Percentiles rank a stretch among this genome's conserved stretches.
Conservation (phyloP, 129 eudicot genomes). For the Helianthus tuberosus region DNA sequence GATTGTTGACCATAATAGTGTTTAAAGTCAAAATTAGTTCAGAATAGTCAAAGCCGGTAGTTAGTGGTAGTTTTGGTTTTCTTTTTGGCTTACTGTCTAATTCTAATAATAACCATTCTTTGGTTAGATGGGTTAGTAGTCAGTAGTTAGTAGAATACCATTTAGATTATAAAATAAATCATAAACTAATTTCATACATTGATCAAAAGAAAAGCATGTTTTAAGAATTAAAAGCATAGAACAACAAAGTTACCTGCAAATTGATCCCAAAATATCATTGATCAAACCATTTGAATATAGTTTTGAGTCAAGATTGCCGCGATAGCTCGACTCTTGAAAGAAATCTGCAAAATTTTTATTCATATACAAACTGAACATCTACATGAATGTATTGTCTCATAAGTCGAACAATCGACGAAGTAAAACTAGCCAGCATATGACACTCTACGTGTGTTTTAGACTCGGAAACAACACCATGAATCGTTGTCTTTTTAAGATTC, state of each 20-base stretch:
- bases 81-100: too few relatives aligned
- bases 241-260: constrained; percentile 6
- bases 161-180: too few relatives aligned
- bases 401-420: constrained; percentile 61
- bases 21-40: too few relatives aligned
- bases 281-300: neutral
- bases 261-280: constrained; percentile 7
- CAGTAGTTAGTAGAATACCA: too few relatives aligned
- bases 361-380: constrained; percentile 68
- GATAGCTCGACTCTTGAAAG: constrained; percentile 15
- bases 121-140: too few relatives aligned
- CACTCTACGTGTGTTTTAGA: constrained; percentile 59
- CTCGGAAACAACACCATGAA: constrained; percentile 62
- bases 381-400: constrained; percentile 67
- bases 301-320: neutral
- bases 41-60: too few relatives aligned
- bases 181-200: too few relatives aligned
- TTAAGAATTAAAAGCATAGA: constrained; percentile 16
- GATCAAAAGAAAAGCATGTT: neutral
- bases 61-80: too few relatives aligned
- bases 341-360: constrained; percentile 25
- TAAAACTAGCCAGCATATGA: constrained; percentile 57
- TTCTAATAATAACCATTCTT: too few relatives aligned
- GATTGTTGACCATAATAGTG: neutral
- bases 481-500: constrained; percentile 47